Conservation (phyloP, 768 basidiomycete genomes). For the Tephrocybe sp. region DNA sequence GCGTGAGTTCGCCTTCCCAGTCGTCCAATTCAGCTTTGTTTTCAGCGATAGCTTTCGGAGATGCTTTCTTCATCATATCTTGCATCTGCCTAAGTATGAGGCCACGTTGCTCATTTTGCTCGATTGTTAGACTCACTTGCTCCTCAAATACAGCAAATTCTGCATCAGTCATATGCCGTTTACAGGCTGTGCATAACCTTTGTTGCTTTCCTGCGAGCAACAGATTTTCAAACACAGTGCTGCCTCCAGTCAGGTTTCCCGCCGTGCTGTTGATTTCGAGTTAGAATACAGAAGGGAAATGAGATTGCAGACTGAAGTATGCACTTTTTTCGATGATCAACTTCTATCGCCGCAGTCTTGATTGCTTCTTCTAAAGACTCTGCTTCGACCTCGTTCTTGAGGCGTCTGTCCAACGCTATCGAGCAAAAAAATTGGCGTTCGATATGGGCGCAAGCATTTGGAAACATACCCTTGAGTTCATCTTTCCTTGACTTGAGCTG, state of each 20-base stretch:
- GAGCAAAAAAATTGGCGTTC: neutral
- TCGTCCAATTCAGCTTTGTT: constrained; percentile 44
- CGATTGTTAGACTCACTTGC: constrained; percentile 52
- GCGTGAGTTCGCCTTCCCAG: constrained; percentile 61
- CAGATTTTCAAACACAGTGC: constrained; percentile 49
- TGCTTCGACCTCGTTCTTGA: constrained; percentile 34
- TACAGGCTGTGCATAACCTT: constrained; percentile 75
- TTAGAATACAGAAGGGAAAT: neutral
- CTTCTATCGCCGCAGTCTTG: constrained; percentile 39
- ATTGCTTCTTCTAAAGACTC: constrained; percentile 46
- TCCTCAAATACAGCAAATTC: constrained; percentile 61
- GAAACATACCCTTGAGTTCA: constrained; percentile 56
- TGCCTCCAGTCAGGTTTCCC: constrained; percentile 28
- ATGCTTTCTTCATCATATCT: constrained; percentile 55
- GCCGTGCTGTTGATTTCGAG: constrained; percentile 24
- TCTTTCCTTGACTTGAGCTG: constrained; percentile 61
- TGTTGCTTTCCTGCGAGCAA: constrained; percentile 58
- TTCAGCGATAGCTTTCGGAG: constrained; percentile 43
- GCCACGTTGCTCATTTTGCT: neutral
- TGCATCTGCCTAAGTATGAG: constrained; percentile 45
- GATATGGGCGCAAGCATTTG: neutral
- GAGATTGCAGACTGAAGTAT: constrained; percentile 9
- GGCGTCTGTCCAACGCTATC: constrained; percentile 47
- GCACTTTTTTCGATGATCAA: constrained; percentile 45
- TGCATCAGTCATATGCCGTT: constrained; percentile 56